Evolutionary conservation across 2,329 filamentous ascomycete species (phyloP).

Genomic region (Setomelanomma holmii): DNA sequence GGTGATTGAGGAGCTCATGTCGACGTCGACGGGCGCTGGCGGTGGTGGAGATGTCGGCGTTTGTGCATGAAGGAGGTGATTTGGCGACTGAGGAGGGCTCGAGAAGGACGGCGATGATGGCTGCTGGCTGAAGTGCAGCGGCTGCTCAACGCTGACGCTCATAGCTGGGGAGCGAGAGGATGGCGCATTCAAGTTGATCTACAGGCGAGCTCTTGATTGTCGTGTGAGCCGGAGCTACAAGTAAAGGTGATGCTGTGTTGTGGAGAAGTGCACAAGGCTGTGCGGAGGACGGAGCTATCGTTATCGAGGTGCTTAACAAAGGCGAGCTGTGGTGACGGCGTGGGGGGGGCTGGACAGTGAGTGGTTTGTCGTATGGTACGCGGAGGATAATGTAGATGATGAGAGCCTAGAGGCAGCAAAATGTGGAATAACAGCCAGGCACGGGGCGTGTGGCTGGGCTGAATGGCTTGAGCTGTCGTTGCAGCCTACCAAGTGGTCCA

Average conservation of each 20-base stretch:
- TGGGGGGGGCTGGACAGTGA: no score
- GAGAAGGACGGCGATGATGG: constrained; percentile 43
- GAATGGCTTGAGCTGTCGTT: constrained; percentile 20
- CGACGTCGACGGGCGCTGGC: constrained; percentile 31
- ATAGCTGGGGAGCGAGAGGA: constrained; percentile 33
- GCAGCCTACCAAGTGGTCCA: constrained; percentile 30
- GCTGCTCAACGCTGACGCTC: constrained; percentile 50
- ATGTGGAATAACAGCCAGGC: constrained; percentile 3
- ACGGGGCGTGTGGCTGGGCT: constrained; percentile 33
- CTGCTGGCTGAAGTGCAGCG: constrained; percentile 47
- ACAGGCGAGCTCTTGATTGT: not conserved
- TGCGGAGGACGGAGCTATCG: not conserved
- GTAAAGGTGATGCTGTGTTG: not conserved
- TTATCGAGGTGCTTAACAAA: constrained; percentile 1
- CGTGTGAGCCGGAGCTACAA: not conserved
- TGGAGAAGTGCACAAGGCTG: not conserved
- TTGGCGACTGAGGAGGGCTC: constrained; percentile 41
- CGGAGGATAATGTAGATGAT: no score
- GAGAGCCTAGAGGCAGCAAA: not conserved
- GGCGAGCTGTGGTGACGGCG: not conserved
- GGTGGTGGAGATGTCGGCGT: constrained; percentile 34
- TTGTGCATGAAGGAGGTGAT: constrained; percentile 33
- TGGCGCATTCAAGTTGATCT: constrained; percentile 14
- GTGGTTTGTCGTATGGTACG: no score
- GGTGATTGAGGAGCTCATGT: constrained; percentile 44